Percentiles rank a stretch among this genome's conserved stretches.
These are phyloP conservation scores for Dorcoceras hygrometricum DNA, from an alignment of 257 asterid species.

Conservation along the genomic window DNA sequence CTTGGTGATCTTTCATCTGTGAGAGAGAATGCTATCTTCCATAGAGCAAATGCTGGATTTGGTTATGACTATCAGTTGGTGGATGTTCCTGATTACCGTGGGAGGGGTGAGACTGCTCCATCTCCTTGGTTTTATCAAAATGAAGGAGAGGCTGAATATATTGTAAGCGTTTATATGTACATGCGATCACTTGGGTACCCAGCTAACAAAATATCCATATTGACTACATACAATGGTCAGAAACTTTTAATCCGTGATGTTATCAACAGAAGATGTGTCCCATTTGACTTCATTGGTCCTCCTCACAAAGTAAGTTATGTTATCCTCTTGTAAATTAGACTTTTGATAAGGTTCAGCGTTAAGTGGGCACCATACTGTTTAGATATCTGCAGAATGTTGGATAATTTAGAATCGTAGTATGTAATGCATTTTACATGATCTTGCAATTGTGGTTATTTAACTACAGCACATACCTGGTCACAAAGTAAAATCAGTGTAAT, in stretches of 20 bases:
- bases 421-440: slow-evolving; percentile 4
- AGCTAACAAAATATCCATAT: slow-evolving; percentile 85
- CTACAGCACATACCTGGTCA: slow-evolving; percentile 10
- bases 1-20: slow-evolving; percentile 92
- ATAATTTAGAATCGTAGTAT: slow-evolving; percentile 9
- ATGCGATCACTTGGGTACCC: slow-evolving; percentile 98
- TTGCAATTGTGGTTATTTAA: not conserved
- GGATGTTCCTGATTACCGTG: slow-evolving; percentile 87
- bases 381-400: not conserved
- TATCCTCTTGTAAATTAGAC: slow-evolving; percentile 10
- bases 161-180: slow-evolving; percentile 87
- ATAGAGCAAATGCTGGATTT: slow-evolving; percentile 85
- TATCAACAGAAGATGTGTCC: slow-evolving; percentile 83
- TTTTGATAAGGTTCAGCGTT: slow-evolving; percentile 13
- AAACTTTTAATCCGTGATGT: slow-evolving; percentile 97
- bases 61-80: slow-evolving; percentile 86
- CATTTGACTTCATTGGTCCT: slow-evolving; percentile 87
- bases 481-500: slow-evolving; percentile 1
- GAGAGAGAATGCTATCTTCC: slow-evolving; percentile 59
- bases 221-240: slow-evolving; percentile 98
- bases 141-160: slow-evolving; percentile 98
- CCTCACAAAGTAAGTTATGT: slow-evolving; percentile 74
- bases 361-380: slow-evolving; percentile 8
- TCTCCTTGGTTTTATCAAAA: slow-evolving; percentile 99
- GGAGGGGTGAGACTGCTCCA: slow-evolving; percentile 95